phyloP scores from a whole-genome alignment of 2,329 filamentous ascomycete genomes.

The Penicillium sp. region DNA sequence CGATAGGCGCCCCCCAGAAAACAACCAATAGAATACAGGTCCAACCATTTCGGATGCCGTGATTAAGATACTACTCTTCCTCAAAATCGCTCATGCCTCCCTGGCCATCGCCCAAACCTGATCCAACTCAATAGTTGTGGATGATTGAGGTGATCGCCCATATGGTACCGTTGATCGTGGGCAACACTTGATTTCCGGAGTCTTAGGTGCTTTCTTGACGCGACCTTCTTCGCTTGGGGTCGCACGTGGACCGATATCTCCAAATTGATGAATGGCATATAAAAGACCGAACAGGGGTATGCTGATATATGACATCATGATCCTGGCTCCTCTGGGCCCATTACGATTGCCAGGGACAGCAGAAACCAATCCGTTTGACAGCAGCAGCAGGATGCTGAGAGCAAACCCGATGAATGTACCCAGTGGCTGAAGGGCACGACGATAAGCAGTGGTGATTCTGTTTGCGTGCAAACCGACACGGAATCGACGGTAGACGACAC shows the following conservation, averaged over 20 bases:
- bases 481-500: conserved; percentile 58
- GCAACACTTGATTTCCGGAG: background rate
- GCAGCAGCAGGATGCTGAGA: conserved; percentile 55
- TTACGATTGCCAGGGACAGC: conserved; percentile 58
- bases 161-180: background rate
- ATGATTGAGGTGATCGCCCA: background rate
- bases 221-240: conserved; percentile 1
- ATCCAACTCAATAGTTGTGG: conserved; percentile 8
- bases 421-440: conserved; percentile 60
- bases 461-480: conserved; percentile 44
- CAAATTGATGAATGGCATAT: conserved; percentile 53
- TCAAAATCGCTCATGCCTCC: conserved; percentile 1
- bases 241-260: conserved; percentile 18
- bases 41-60: background rate
- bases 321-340: conserved; percentile 56
- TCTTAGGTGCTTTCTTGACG: background rate
- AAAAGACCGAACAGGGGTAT: conserved; percentile 59
- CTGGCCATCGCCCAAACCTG: conserved; percentile 9
- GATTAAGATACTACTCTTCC: background rate
- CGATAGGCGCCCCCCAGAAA: background rate
- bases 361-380: conserved; percentile 71
- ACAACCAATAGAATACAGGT: background rate
- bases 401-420: conserved; percentile 62
- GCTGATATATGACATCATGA: conserved; percentile 64
- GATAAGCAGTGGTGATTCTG: conserved; percentile 46